Percentiles rank a stretch among this genome's conserved stretches.
phyloP scores from a whole-genome alignment of 2,329 filamentous ascomycete genomes.

The Xylaria sp. region DNA sequence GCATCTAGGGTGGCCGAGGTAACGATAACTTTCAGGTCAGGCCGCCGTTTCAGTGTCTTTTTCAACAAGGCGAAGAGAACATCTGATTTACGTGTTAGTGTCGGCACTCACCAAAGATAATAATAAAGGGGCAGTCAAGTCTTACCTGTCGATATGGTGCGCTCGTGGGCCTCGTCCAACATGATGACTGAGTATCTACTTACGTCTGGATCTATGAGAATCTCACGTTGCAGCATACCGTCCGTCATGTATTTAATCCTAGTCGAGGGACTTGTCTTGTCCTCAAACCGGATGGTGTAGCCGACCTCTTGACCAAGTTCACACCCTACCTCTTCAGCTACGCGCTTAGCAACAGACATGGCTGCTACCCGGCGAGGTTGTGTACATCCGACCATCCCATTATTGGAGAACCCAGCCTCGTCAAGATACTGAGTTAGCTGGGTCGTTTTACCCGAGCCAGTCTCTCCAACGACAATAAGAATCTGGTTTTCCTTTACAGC shows the following conservation, averaged over 20 bases:
- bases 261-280: constrained; percentile 84
- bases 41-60: constrained; percentile 83
- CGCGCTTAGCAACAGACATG: constrained; percentile 97
- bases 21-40: constrained; percentile 92
- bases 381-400: constrained; percentile 92
- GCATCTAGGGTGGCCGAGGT: constrained; percentile 96
- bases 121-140: neutral
- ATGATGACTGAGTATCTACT: constrained; percentile 95
- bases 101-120: neutral
- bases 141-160: constrained; percentile 79
- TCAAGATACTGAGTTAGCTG: constrained; percentile 95
- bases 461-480: constrained; percentile 95
- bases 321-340: constrained; percentile 93
- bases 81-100: constrained; percentile 53
- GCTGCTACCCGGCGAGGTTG: constrained; percentile 96
- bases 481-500: constrained; percentile 89
- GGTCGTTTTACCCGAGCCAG: constrained; percentile 95
- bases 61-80: constrained; percentile 93
- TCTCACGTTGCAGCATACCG: constrained; percentile 95
- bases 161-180: constrained; percentile 96
- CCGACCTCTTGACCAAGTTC: constrained; percentile 90
- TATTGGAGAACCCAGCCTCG: constrained; percentile 85
- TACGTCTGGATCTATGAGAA: constrained; percentile 88
- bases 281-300: constrained; percentile 97
- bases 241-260: constrained; percentile 99